Evolutionary conservation across 768 basidiomycete species (phyloP), one percentile per base, ranked within the genome.

Genomic region (Lactifluus subvellereus): DNA sequence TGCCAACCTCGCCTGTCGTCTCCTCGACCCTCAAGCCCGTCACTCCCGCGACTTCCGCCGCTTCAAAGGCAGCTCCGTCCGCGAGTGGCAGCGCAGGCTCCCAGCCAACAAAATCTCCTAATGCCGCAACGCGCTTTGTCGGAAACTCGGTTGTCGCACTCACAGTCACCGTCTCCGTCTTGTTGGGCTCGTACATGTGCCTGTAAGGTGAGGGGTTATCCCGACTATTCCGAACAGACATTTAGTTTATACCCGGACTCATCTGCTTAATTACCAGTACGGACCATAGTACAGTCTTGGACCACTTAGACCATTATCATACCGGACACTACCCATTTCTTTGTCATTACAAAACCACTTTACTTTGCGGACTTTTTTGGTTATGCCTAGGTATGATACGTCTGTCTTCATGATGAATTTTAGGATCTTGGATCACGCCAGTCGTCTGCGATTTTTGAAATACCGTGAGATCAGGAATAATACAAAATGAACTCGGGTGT

Each of bases 1-100:
- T 80, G 48, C 68, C 82, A 20, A 91, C 90, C 43, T 81, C 84
- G 20, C 72, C 85, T 10, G 88, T 91, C 18, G 76, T 82, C 66
- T 79, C 84, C 9, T 82, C 86, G 42, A 89, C 88, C 2, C 79
- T 88, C 47, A 67, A 74, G 32, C 71, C 64, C 30, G 68, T 43
- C n/a, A 18, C 14, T 27, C 9, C 58, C 20, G 33, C 33, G 8
- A 45, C 58, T 3, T 7, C 53, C 8, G 18, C 61, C 18, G 14
- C 48, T 18, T 4, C 27, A 2, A 27, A 27, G 0, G 27, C 27
- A 27, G 27, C 45, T 47, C 6, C 45, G 47, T 42, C 65, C 16
- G 27, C n/a, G 38, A 42, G 6, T 13, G 32, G 48, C 20, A 49
- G 53, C 30, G 33, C 63, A 4, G 30, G 38, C 33, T 32, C 65